Evolutionary conservation across 1,284 basidiomycete species (phyloP).

Genomic region (Cryptococcus sp.): DNA sequence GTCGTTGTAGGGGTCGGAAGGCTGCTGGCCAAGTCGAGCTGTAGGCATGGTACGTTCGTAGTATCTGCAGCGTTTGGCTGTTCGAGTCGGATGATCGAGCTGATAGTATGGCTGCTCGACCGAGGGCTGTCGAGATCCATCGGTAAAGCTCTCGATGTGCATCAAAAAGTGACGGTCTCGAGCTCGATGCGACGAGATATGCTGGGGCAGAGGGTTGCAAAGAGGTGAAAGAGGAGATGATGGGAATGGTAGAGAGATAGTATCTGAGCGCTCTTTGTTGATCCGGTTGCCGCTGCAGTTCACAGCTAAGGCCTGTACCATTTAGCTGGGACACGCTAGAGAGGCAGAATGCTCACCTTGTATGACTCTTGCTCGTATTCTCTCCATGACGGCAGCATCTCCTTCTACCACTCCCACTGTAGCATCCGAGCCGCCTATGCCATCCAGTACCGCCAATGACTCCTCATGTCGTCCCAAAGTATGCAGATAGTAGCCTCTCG

Average conservation of each 20-base stretch:
- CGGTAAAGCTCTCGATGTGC: conserved; percentile 40
- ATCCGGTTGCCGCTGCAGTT: conserved; percentile 21
- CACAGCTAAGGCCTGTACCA: conserved; percentile 33
- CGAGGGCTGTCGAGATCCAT: conserved; percentile 37
- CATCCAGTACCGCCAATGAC: conserved; percentile 57
- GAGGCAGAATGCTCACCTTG: conserved; percentile 36
- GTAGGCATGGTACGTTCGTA: conserved; percentile 60
- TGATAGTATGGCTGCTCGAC: conserved; percentile 47
- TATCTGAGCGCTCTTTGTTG: conserved; percentile 22
- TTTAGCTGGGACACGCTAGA: too few species aligned
- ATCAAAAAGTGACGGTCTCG: conserved; percentile 23
- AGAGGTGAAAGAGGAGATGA: conserved; percentile 11
- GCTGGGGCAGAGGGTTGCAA: conserved; percentile 22
- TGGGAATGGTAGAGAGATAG: conserved; percentile 27
- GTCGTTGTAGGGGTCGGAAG: conserved; percentile 68
- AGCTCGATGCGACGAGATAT: conserved; percentile 18
- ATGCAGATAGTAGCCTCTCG: conserved; percentile 69
- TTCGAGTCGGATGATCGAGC: conserved; percentile 37
- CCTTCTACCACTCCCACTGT: conserved; percentile 48
- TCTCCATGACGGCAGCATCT: conserved; percentile 38
- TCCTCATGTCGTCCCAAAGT: conserved; percentile 61
- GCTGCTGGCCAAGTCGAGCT: conserved; percentile 65
- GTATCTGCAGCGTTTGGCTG: conserved; percentile 50
- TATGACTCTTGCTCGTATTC: conserved; percentile 44
- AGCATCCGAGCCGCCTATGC: conserved; percentile 39